These are phyloP conservation scores for Angomonas ambiguus DNA, from an alignment of 208 protist genomes.

Conservation along the genomic window DNA sequence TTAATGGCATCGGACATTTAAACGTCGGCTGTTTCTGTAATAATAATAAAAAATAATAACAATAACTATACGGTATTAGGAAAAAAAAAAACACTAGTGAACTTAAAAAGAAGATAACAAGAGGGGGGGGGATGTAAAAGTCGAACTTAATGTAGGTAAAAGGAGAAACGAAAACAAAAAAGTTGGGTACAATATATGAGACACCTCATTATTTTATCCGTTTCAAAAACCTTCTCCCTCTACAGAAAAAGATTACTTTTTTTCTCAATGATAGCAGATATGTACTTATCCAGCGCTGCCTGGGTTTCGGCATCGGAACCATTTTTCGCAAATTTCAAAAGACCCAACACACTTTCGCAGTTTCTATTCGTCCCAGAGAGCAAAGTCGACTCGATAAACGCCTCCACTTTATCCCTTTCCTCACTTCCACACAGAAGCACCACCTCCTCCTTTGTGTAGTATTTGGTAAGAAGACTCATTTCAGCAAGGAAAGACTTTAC, in stretches of 20 bases:
- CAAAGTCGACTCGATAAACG: slow-evolving; percentile 51
- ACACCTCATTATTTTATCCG: background rate
- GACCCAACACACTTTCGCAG: slow-evolving; percentile 36
- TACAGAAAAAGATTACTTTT: background rate
- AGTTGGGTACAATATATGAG: background rate
- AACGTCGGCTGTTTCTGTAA: background rate
- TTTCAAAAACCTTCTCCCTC: background rate
- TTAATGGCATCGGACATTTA: slow-evolving; percentile 65
- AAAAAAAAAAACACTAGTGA: slow-evolving; percentile 3
- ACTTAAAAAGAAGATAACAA: slow-evolving; percentile 4
- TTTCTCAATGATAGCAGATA: background rate
- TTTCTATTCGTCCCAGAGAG: slow-evolving; percentile 64
- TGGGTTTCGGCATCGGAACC: background rate
- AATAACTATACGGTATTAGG: background rate
- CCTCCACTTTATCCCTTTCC: slow-evolving; percentile 9
- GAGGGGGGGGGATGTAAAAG: no score
- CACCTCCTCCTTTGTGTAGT: slow-evolving; percentile 40
- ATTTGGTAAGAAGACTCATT: slow-evolving; percentile 22
- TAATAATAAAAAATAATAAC: slow-evolving; percentile 6
- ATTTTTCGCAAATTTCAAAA: slow-evolving; percentile 30
- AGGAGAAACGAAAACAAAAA: slow-evolving; percentile 6
- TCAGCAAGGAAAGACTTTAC: slow-evolving; percentile 42
- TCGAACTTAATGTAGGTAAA: slow-evolving; percentile 9
- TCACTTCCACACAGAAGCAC: slow-evolving; percentile 28
- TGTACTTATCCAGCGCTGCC: background rate